A percentile compares a stretch with the other conserved stretches of the same genome.
Conservation (phyloP, 495 filamentous ascomycete genomes). For the Trichocladium uniseriatum region DNA sequence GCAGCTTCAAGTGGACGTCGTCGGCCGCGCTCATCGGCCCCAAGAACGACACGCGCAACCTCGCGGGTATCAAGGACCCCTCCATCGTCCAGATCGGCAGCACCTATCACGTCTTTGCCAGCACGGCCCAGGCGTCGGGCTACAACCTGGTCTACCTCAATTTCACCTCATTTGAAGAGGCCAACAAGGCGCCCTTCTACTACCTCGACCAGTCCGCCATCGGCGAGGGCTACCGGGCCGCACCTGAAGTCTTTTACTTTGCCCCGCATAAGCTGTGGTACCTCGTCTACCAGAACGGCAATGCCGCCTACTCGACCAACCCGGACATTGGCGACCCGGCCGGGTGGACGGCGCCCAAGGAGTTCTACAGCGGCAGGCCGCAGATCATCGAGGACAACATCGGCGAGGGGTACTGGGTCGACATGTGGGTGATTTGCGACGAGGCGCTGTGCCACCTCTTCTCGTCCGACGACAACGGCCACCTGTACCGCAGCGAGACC, state of each 20-base stretch:
- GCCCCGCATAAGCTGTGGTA: constrained; percentile 22
- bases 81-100: constrained; percentile 16
- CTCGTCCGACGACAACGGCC: constrained; percentile 23
- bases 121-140: constrained; percentile 14
- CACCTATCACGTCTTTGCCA: constrained; percentile 25
- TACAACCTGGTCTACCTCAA: constrained; percentile 22
- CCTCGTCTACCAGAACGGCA: constrained; percentile 23
- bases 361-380: constrained; percentile 16
- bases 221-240: constrained; percentile 20
- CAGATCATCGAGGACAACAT: constrained; percentile 16
- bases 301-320: constrained; percentile 26
- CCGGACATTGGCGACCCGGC: constrained; percentile 17
- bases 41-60: constrained; percentile 16
- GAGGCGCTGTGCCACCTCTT: constrained; percentile 15
- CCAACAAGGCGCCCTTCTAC: constrained; percentile 10
- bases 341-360: constrained; percentile 19
- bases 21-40: constrained; percentile 17
- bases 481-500: constrained; percentile 20
- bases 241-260: constrained; percentile 21
- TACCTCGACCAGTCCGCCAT: constrained; percentile 21
- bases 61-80: constrained; percentile 23
- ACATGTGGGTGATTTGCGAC: constrained; percentile 27
- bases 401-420: constrained; percentile 20
- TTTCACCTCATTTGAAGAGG: constrained; percentile 16
- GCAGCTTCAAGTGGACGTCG: constrained; percentile 15